Conservation (phyloP, 345 rosid genomes). For the Acer campestre region DNA sequence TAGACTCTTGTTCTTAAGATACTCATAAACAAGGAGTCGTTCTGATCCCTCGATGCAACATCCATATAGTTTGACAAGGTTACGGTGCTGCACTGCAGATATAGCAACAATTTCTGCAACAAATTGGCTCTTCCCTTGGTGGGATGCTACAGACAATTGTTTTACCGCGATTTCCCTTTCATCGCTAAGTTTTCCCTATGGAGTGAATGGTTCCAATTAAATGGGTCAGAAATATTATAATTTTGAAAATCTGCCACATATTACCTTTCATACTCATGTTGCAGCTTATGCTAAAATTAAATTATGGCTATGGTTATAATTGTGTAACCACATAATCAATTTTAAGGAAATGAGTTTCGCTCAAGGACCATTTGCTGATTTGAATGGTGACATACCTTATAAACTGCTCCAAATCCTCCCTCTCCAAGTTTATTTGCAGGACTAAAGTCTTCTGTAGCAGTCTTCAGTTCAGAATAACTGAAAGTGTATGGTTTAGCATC, state of each 20-base stretch:
- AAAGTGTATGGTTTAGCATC: constrained; percentile 19
- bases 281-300: not conserved
- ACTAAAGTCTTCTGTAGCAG: constrained; percentile 16
- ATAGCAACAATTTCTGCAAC: constrained; percentile 27
- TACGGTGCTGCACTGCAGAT: constrained; percentile 51
- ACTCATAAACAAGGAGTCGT: constrained; percentile 54
- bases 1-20: constrained; percentile 57
- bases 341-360: not conserved
- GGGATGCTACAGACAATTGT: constrained; percentile 22
- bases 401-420: constrained; percentile 87
- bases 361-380: not conserved
- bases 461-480: constrained; percentile 19
- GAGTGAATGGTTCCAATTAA: not conserved
- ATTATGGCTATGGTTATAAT: not conserved
- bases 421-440: constrained; percentile 44
- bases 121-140: constrained; percentile 25
- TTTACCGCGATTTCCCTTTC: constrained; percentile 15
- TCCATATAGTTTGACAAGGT: constrained; percentile 56
- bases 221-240: not conserved
- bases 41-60: constrained; percentile 50
- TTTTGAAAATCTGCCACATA: not conserved
- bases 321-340: not conserved
- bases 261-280: not conserved
- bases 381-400: constrained; percentile 46
- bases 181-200: constrained; percentile 16